Base-by-base conservation (phyloP, 2,329 filamentous ascomycete species). In the Leptographium wingfieldii region DNA sequence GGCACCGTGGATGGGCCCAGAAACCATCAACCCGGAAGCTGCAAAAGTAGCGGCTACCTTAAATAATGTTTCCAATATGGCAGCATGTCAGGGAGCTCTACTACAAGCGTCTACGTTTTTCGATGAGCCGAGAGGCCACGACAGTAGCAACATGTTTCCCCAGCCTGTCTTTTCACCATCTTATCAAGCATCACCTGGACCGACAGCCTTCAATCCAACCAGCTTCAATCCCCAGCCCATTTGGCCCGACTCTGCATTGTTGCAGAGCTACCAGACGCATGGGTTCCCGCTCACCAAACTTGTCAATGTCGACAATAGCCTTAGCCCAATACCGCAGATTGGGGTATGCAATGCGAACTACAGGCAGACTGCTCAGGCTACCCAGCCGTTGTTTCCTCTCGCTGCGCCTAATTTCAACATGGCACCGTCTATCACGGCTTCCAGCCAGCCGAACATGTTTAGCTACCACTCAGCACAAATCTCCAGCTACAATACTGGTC, bases 121-220 rank as follows among this genome's bases (percentile, higher is more conserved):
- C 4, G 25, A 52, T 2, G 61, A 62, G 11, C 31, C 57, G 6
- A 27, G 52, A 19, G 29, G 51, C n/a, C 59, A 59, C 29, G 22
- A 11, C 10, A 59, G 65, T 38, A 65, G 65, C 60, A 56, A 56
- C 3, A 54, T 62, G n/a, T 58, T 65, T 22, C 53, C 69, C 33
- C 70, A 70, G 51, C 64, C 66, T 16, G 62, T 69, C 19, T 66
- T 70, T 35, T 64, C 66, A 2, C 69, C 68, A 4, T 65, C 65
- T 22, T 70, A 73, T 58, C 73, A 73, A 38, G 69, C 73, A 29
- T 66, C 70, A 1, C 68, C 72, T 5, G 71, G 71, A 1, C 73
- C 72, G 40, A 69, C 73, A 1, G 68, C 73, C 10, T 76, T 75
- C 67, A 73, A 75, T 58, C 71, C 73, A 27, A 69, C 69, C 19